phyloP scores from a whole-genome alignment of 257 asterid species.

The Forsythia suspensa region DNA sequence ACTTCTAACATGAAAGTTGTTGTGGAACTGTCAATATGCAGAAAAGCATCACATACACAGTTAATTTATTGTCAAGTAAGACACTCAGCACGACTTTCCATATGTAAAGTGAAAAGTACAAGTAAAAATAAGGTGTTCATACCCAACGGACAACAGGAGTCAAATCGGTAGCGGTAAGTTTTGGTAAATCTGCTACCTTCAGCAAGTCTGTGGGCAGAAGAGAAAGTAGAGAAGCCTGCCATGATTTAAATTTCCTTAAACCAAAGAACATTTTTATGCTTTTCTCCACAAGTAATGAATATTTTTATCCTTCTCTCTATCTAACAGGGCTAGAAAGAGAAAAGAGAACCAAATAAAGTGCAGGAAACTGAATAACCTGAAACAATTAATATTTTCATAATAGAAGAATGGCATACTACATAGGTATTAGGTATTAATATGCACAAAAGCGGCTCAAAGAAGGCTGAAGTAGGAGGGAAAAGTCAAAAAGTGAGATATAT shows the following conservation, averaged over 20 bases:
- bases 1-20: conserved; percentile 58
- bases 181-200: conserved; percentile 60
- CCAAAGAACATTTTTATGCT: neutral
- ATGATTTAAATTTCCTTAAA: conserved; percentile 31
- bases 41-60: conserved; percentile 20
- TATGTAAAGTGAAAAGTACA: neutral
- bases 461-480: neutral
- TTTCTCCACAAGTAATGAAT: neutral
- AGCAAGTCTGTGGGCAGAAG: conserved; percentile 73
- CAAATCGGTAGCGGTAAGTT: conserved; percentile 62
- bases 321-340: conserved; percentile 4
- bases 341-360: neutral
- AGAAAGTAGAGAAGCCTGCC: conserved; percentile 91
- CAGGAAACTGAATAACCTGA: conserved; percentile 2
- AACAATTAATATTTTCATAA: neutral
- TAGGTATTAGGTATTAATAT: neutral
- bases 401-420: neutral
- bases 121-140: conserved; percentile 28
- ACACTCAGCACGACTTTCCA: neutral
- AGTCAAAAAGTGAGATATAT: neutral
- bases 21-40: conserved; percentile 60
- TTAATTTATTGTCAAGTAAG: conserved; percentile 19
- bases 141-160: conserved; percentile 83
- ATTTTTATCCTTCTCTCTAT: conserved; percentile 3
- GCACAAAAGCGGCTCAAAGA: neutral